These are phyloP conservation scores for Acanthamoeba triangularis DNA, from an alignment of 208 protist species.

Conservation along the genomic window DNA sequence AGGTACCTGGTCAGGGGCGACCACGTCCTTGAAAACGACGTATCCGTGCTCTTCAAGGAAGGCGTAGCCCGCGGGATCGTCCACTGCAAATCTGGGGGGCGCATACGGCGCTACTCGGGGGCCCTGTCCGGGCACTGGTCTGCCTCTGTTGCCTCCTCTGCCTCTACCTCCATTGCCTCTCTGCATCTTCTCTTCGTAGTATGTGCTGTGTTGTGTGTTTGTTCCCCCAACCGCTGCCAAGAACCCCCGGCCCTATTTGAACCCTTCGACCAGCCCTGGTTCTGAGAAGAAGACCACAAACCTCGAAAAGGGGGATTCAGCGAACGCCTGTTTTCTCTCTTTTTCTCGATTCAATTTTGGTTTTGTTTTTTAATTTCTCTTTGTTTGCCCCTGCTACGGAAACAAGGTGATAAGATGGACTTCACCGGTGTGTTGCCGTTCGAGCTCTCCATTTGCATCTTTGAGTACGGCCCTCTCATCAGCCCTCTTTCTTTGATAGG, in stretches of 20 bases:
- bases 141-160: too few relatives aligned
- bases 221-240: too few relatives aligned
- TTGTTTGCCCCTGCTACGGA: background rate
- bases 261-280: too few relatives aligned
- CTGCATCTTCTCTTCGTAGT: too few relatives aligned
- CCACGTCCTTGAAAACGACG: conserved; percentile 56
- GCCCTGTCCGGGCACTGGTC: background rate
- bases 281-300: too few relatives aligned
- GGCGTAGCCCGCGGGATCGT: conserved; percentile 25
- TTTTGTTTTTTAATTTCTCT: too few relatives aligned
- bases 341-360: too few relatives aligned
- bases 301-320: too few relatives aligned
- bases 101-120: background rate
- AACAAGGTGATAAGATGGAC: background rate
- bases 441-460: background rate
- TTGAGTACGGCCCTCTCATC: background rate
- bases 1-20: background rate
- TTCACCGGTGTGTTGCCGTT: background rate
- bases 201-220: too few relatives aligned
- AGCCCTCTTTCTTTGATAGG: background rate
- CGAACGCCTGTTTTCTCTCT: too few relatives aligned
- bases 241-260: too few relatives aligned
- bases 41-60: conserved; percentile 37
- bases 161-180: too few relatives aligned
- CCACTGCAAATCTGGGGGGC: background rate